These are phyloP conservation scores for Penicillium sp. DNA, from an alignment of 2,329 filamentous ascomycete genomes.

Conservation along the genomic window DNA sequence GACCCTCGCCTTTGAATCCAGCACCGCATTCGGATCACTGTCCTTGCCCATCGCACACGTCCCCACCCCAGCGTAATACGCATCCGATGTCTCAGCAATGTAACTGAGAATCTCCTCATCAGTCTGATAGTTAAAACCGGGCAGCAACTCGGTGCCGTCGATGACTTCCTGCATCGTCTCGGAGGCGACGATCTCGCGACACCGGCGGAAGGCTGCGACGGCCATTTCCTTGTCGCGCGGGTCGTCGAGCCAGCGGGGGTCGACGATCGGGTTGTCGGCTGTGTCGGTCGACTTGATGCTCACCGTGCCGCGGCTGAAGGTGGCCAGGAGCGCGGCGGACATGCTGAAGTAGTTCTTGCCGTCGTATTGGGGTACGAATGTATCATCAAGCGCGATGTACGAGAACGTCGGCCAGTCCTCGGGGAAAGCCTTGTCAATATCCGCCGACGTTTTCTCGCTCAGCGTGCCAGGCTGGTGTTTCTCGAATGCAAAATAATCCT, in stretches of 20 bases:
- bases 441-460: slow-evolving; percentile 25
- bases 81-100: slow-evolving; percentile 37
- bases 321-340: neutral
- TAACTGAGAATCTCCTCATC: slow-evolving; percentile 49
- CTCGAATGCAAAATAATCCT: slow-evolving; percentile 39
- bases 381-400: neutral
- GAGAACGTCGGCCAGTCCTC: slow-evolving; percentile 40
- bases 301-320: neutral
- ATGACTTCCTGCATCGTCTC: slow-evolving; percentile 35
- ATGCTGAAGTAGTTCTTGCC: neutral
- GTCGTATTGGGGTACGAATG: slow-evolving; percentile 1
- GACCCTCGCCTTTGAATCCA: slow-evolving; percentile 39
- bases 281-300: neutral
- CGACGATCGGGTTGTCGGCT: neutral
- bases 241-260: slow-evolving; percentile 1
- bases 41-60: slow-evolving; percentile 40
- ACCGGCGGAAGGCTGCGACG: slow-evolving; percentile 49
- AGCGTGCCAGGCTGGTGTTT: slow-evolving; percentile 30
- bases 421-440: slow-evolving; percentile 35
- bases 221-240: slow-evolving; percentile 51
- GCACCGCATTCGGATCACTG: slow-evolving; percentile 35
- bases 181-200: slow-evolving; percentile 43
- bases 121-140: slow-evolving; percentile 44
- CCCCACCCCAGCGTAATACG: slow-evolving; percentile 36
- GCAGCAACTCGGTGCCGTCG: slow-evolving; percentile 43